Evolutionary conservation across 176 grass and related monocot species (phyloP).

Genomic region (Stipa capillata): DNA sequence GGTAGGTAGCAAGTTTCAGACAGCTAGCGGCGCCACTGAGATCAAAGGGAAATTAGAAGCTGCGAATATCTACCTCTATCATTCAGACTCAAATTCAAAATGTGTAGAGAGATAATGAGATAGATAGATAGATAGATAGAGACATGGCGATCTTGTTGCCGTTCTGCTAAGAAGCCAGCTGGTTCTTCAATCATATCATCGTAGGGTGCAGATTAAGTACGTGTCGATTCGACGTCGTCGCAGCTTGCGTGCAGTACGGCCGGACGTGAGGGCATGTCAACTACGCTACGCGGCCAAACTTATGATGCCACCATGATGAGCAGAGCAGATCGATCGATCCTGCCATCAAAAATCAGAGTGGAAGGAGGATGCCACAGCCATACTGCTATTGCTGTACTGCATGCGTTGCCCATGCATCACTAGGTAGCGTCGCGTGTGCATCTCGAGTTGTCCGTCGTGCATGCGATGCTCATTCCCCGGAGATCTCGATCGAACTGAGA

Average conservation of each 20-base stretch:
- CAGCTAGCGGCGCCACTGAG: too few species aligned
- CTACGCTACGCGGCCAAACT: background rate
- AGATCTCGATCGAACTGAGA: background rate
- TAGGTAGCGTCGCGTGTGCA: background rate
- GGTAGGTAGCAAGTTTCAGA: background rate
- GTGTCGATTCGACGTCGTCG: conserved; percentile 22
- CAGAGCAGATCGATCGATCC: background rate
- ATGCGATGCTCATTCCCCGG: background rate
- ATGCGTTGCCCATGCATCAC: too few species aligned
- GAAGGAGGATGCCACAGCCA: conserved; percentile 19
- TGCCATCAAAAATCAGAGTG: conserved; percentile 2
- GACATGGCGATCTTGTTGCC: background rate
- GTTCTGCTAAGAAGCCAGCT: background rate
- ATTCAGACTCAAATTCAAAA: too few species aligned
- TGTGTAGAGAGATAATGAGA: too few species aligned
- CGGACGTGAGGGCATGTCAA: background rate
- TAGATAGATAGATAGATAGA: too few species aligned
- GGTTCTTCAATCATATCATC: background rate
- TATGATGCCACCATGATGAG: conserved; percentile 30
- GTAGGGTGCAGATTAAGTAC: background rate
- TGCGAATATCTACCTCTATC: background rate
- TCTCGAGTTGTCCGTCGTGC: background rate
- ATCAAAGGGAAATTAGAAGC: background rate
- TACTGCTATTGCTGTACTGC: background rate
- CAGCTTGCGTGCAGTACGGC: background rate